These are phyloP conservation scores for Acer saccharum DNA, from an alignment of 345 rosid species.

Conservation along the genomic window DNA sequence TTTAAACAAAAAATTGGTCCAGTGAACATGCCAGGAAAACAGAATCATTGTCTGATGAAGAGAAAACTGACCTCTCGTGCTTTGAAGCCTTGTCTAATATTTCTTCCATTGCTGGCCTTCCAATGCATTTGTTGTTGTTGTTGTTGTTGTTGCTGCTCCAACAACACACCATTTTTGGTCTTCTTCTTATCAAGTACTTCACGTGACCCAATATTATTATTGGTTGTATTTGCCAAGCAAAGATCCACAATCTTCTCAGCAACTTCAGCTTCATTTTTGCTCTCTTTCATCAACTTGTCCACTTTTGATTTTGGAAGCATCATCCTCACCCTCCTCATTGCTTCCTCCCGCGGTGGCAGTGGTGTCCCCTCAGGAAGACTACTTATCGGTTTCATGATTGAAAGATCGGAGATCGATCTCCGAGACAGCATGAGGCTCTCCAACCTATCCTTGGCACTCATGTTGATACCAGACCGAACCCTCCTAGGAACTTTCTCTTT, in stretches of 20 bases:
- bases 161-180: background rate
- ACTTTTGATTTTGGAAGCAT: slow-evolving; percentile 69
- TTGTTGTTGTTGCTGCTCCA: slow-evolving; percentile 7
- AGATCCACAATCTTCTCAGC: slow-evolving; percentile 71
- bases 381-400: slow-evolving; percentile 39
- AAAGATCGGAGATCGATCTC: slow-evolving; percentile 79
- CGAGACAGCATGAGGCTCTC: slow-evolving; percentile 79
- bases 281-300: slow-evolving; percentile 67
- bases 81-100: slow-evolving; percentile 33
- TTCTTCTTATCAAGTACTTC: background rate
- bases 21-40: slow-evolving; percentile 15
- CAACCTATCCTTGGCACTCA: slow-evolving; percentile 86
- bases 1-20: background rate
- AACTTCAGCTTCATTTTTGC: slow-evolving; percentile 55
- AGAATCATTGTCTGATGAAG: slow-evolving; percentile 15
- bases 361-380: slow-evolving; percentile 4
- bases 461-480: slow-evolving; percentile 72
- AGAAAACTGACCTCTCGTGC: slow-evolving; percentile 52
- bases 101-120: slow-evolving; percentile 32
- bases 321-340: slow-evolving; percentile 62
- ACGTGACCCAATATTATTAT: background rate
- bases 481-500: slow-evolving; percentile 55
- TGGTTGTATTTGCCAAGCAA: slow-evolving; percentile 33
- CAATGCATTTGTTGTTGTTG: slow-evolving; percentile 29
- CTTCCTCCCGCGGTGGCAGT: background rate